A percentile compares a stretch with the other conserved stretches of the same genome.
phyloP scores from a whole-genome alignment of 352 stramenopile genomes.

The Globisporangium barbulae region DNA sequence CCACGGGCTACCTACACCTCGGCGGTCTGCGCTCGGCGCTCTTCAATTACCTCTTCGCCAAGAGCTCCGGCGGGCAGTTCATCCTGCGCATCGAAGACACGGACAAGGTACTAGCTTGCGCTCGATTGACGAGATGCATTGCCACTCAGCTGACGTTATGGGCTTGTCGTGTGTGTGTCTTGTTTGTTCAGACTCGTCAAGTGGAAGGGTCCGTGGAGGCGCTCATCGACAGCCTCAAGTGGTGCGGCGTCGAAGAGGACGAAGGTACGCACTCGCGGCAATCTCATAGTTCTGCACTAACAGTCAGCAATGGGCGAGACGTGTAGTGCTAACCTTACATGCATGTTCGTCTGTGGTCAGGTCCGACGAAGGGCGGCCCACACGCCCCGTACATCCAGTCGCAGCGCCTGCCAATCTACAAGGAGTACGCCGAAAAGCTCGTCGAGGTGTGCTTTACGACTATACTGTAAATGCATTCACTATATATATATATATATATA shows the following conservation, averaged over 20 bases:
- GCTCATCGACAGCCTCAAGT: slow-evolving; percentile 88
- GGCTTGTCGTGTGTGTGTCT: slow-evolving; percentile 1
- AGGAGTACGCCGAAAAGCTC: slow-evolving; percentile 86
- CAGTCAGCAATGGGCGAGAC: not conserved
- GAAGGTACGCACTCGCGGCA: slow-evolving; percentile 64
- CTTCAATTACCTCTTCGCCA: slow-evolving; percentile 93
- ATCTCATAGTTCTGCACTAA: not conserved
- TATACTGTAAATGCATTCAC: not conserved
- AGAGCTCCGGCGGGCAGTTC: slow-evolving; percentile 79
- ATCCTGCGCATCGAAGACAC: slow-evolving; percentile 93
- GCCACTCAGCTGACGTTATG: not conserved
- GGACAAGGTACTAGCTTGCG: slow-evolving; percentile 57
- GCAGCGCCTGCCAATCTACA: slow-evolving; percentile 94
- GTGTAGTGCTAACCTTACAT: not conserved
- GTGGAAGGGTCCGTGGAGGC: slow-evolving; percentile 83
- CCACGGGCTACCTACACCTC: slow-evolving; percentile 89
- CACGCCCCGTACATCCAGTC: slow-evolving; percentile 97
- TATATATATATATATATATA: not conserved
- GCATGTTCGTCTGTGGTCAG: slow-evolving; percentile 24
- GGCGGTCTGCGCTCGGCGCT: slow-evolving; percentile 89
- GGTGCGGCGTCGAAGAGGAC: slow-evolving; percentile 96
- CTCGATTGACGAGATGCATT: not conserved
- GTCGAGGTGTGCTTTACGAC: slow-evolving; percentile 49
- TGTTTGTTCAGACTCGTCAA: slow-evolving; percentile 55
- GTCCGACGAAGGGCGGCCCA: slow-evolving; percentile 85